Base-by-base conservation (phyloP, 1,284 basidiomycete genomes). In the Singerocomus inundabilis region DNA sequence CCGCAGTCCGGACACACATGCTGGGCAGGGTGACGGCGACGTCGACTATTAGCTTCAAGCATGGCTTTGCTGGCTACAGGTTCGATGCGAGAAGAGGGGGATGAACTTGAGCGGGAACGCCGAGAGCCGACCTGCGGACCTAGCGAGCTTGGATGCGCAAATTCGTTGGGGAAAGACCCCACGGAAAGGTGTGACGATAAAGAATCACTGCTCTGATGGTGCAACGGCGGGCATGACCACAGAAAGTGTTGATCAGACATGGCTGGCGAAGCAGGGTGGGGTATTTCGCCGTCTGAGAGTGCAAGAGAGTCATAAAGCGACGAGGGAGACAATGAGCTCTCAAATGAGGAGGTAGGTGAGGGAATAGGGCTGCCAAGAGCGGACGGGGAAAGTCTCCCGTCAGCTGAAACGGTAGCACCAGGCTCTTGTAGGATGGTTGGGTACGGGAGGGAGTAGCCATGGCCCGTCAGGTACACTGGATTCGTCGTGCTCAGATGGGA, bases 11-110 rank as follows among this genome's bases (percentile, higher is more conserved):
- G 2, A 15, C 68, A 67, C 1, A 0, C 1, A 11, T 54, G 57
- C 10, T 52, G 55, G 13, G 68, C 49, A 2, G 60, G 53, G 40
- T 70, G 67, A 28, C 63, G 59, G 15, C 64, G 68, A n/a, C 64
- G 68, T 4, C 63, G 55, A 41, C 58, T 47, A 26, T 67, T 67
- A 0, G 68, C 64, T 13, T 66, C 61, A 4, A 68, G 55, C 66
- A 70, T 70, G 0, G 68, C 67, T 45, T 56, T 68, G 33, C 65
- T 67, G 1, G 64, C 68, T 1, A 67, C 65, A 1, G 62, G 60
- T 12, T 54, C 61, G 15, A 7, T 32, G 16, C 59, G 56, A 16
- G 44, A 5, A 13, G 43, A 26, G 15, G 37, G 28, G 5, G 63
- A 46, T 0, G 66, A 56, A 24, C 11, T 31, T 7, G 63, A 53